Evolutionary conservation across 768 basidiomycete genomes (phyloP).

Genomic region (Podaxis sp.): DNA sequence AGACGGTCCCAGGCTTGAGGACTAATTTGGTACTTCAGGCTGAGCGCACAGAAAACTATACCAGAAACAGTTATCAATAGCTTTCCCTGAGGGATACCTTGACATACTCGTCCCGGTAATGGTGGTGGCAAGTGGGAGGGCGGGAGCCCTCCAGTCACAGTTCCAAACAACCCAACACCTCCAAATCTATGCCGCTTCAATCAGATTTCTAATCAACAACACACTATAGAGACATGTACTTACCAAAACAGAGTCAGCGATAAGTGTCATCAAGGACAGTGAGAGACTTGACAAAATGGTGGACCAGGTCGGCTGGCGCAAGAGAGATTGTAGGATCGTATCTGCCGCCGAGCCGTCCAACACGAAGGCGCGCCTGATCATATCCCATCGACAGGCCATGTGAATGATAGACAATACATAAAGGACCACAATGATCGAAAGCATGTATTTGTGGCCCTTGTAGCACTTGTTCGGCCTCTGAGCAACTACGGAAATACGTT

Average conservation of each 20-base stretch:
- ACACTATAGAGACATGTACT: neutral
- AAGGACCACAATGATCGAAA: neutral
- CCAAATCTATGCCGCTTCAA: neutral
- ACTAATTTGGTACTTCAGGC: neutral
- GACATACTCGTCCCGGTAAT: slow-evolving; percentile 1
- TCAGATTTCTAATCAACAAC: neutral
- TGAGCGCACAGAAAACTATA: slow-evolving; percentile 3
- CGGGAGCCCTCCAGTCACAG: neutral
- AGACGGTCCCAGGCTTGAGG: neutral
- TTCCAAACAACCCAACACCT: slow-evolving; percentile 7
- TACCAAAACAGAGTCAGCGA: slow-evolving; percentile 5
- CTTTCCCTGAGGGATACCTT: too few relatives aligned
- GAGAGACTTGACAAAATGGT: slow-evolving; percentile 1
- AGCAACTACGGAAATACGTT: neutral
- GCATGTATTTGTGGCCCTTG: neutral
- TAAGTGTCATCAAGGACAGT: slow-evolving; percentile 5
- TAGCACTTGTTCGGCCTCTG: neutral
- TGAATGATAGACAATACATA: neutral
- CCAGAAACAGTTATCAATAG: neutral
- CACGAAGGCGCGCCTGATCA: slow-evolving; percentile 4
- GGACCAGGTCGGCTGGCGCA: neutral
- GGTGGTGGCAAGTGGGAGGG: neutral
- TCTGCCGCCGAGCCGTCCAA: neutral
- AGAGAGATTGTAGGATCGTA: neutral
- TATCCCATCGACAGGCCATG: slow-evolving; percentile 3